A percentile compares a stretch with the other conserved stretches of the same genome.
Evolutionary conservation across 1,139 yeast species (phyloP).

Genomic region (Pichia sp.): DNA sequence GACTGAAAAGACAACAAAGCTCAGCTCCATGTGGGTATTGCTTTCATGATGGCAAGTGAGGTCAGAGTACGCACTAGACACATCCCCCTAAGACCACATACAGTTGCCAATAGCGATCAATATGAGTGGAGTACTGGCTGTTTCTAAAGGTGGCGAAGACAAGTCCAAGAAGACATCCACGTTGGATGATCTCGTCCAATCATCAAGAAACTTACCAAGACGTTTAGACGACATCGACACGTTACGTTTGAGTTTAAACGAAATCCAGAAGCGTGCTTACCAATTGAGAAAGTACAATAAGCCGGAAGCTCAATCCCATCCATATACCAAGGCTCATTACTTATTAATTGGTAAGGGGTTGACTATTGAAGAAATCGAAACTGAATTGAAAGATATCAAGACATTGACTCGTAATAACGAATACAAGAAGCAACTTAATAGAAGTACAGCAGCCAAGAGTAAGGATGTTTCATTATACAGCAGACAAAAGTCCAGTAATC

Average conservation of each 20-base stretch:
- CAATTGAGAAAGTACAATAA: constrained; percentile 50
- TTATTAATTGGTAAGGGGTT: constrained; percentile 87
- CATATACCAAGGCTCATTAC: constrained; percentile 87
- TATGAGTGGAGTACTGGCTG: constrained; percentile 8
- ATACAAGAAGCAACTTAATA: constrained; percentile 1
- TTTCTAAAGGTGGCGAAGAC: neutral
- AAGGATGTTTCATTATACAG: constrained; percentile 3
- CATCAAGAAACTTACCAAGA: constrained; percentile 69
- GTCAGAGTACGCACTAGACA: neutral
- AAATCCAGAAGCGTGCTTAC: constrained; percentile 69
- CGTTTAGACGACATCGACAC: constrained; percentile 65
- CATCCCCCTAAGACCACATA: too few species aligned
- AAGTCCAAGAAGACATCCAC: constrained; percentile 3
- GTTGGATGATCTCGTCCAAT: constrained; percentile 65
- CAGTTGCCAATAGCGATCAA: neutral
- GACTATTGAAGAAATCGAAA: constrained; percentile 72
- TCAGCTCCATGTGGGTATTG: too few species aligned
- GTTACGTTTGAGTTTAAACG: constrained; percentile 72
- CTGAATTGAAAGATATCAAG: constrained; percentile 2
- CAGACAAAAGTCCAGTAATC: constrained; percentile 29
- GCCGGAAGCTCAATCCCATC: constrained; percentile 32
- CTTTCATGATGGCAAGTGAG: neutral
- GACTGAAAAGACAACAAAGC: constrained; percentile 3
- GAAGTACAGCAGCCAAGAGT: neutral
- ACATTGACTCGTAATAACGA: neutral